Evolutionary conservation across 2,329 filamentous ascomycete genomes (phyloP).

Genomic region (Lachnum nothofagi): DNA sequence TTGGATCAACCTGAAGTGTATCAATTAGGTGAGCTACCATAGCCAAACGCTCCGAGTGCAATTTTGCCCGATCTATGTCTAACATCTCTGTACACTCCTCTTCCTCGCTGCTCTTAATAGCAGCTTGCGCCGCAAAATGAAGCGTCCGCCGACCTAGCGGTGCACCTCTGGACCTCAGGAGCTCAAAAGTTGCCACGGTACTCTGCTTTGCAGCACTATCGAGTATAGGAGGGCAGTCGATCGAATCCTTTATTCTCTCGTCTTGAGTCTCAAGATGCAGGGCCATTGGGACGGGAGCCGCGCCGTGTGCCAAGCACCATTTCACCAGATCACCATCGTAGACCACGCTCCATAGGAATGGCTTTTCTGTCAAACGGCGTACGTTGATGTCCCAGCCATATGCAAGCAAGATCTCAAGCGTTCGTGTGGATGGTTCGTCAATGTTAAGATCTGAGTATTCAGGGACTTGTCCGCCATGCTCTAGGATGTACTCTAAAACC

Average conservation of each 20-base stretch:
- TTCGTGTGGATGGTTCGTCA: neutral
- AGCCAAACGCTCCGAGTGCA: slow-evolving; percentile 5
- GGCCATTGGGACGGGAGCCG: neutral
- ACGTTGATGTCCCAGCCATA: slow-evolving; percentile 11
- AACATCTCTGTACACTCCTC: too few species aligned
- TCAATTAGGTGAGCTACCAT: slow-evolving; percentile 12
- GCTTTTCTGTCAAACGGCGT: neutral
- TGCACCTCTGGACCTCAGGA: slow-evolving; percentile 12
- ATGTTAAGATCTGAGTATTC: neutral
- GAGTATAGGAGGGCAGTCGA: neutral
- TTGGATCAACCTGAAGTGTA: slow-evolving; percentile 5
- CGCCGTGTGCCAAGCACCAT: slow-evolving; percentile 9
- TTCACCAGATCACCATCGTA: slow-evolving; percentile 3
- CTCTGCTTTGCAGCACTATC: slow-evolving; percentile 1
- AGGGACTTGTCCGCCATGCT: slow-evolving; percentile 1
- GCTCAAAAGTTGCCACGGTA: slow-evolving; percentile 10
- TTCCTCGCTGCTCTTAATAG: neutral
- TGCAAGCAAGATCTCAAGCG: slow-evolving; percentile 13
- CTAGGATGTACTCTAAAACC: slow-evolving; percentile 3
- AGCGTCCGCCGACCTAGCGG: slow-evolving; percentile 6
- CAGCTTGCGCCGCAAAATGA: slow-evolving; percentile 3
- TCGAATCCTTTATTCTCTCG: too few species aligned
- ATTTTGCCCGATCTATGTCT: neutral
- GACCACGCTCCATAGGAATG: slow-evolving; percentile 7
- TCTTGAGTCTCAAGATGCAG: too few species aligned